Base-by-base conservation (phyloP, 192 early-diverging fungal genomes). In the Phlyctochytrium bullatum region DNA sequence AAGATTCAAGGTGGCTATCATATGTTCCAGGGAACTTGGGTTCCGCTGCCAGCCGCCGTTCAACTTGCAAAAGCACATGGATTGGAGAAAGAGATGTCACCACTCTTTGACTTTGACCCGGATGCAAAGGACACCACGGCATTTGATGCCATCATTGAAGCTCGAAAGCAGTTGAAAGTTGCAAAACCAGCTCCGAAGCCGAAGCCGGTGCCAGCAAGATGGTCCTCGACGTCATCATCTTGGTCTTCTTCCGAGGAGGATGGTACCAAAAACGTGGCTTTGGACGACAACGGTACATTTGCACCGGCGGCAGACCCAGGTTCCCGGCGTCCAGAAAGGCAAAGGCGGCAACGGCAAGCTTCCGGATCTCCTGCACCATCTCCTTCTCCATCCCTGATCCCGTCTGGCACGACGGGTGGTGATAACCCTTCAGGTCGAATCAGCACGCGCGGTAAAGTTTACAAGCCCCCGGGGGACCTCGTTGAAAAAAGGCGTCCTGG, bases 1-100 rank as follows among this genome's bases (percentile, higher is more conserved):
- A 99, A 99, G 73, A 64, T 72, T 29, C 70, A 72, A 34, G 70
- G 70, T 36, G 70, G 70, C 17, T 72, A 65, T 52, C 70, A 72
- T 47, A 72, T 72, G 70, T 72, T 72, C 54, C 70, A 72, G 70
- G 70, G 70, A 4, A 72, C 70, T 1, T 72, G 70, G 70, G 70
- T 72, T 2, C 70, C 70, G 3, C 70, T 72, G 34, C 63, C 65
- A 2, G 63, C 64, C 12, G 70, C 64, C 47, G 57, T 72, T 59
- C 6, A 34, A 2, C 64, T 72, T 0, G 63, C 70, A 16, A 36
- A 61, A 6, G 65, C 65, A 33, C 70, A 72, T 50, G 62, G 62
- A 27, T 56, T 72, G 24, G 23, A 66, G 17, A 57, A 65, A n/a
- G 27, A 65, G 6, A 51, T 72, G 23, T 34, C 64, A n/a, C 53